A percentile compares a stretch with the other conserved stretches of the same genome.
phyloP scores from a whole-genome alignment of 805 yeast species.

The Candida chauliodis region DNA sequence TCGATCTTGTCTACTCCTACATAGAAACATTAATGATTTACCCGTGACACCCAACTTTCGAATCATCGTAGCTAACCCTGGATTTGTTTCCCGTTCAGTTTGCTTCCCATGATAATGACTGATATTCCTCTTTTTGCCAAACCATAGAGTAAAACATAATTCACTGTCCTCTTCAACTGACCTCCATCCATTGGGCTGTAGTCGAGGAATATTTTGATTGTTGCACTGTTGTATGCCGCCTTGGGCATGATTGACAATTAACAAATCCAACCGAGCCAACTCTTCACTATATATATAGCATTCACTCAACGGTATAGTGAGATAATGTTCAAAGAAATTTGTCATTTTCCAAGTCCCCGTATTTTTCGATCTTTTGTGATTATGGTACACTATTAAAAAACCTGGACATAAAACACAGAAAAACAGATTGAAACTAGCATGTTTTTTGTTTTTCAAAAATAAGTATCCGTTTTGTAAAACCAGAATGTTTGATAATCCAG shows the following conservation, averaged over 20 bases:
- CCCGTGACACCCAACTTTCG: constrained; percentile 66
- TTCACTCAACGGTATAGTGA: constrained; percentile 58
- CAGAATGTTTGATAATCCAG: constrained; percentile 55
- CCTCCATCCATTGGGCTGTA: constrained; percentile 80
- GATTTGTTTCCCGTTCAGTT: constrained; percentile 27
- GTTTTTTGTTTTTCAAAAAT: constrained; percentile 67
- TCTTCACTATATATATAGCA: constrained; percentile 78
- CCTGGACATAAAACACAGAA: constrained; percentile 72
- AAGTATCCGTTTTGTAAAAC: constrained; percentile 63
- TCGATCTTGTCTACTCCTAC: constrained; percentile 76
- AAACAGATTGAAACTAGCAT: constrained; percentile 57
- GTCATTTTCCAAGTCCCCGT: constrained; percentile 46
- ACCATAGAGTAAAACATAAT: constrained; percentile 83
- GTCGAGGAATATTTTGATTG: constrained; percentile 59
- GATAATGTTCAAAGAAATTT: constrained; percentile 47
- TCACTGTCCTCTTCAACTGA: constrained; percentile 73
- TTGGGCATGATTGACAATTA: constrained; percentile 30
- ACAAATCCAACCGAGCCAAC: constrained; percentile 53
- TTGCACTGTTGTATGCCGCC: constrained; percentile 43
- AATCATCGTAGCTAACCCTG: constrained; percentile 43
- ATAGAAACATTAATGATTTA: constrained; percentile 66
- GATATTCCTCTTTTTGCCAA: constrained; percentile 58
- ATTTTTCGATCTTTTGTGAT: constrained; percentile 43
- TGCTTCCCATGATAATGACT: constrained; percentile 16
- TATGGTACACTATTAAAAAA: constrained; percentile 53